Conservation (phyloP, 129 eudicot species). For the Arctium minus region DNA sequence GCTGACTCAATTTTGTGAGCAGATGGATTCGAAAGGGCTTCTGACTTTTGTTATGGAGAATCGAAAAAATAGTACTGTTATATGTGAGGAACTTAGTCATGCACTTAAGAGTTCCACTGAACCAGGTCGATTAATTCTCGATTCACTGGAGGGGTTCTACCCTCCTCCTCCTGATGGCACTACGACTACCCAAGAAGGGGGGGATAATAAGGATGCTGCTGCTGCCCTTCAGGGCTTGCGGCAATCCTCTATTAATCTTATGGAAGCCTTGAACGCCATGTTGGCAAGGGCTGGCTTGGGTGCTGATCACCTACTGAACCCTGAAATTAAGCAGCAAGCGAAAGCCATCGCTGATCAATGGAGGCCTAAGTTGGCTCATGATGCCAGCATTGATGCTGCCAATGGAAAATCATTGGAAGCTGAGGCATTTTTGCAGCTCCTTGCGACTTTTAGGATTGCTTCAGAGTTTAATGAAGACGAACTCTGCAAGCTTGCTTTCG, state of each 20-base stretch:
- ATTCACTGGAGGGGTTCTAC: slow-evolving; percentile 44
- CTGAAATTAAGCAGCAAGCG: slow-evolving; percentile 59
- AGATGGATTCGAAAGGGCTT: slow-evolving; percentile 63
- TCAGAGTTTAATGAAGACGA: slow-evolving; percentile 59
- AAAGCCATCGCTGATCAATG: slow-evolving; percentile 49
- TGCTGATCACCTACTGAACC: slow-evolving; percentile 34
- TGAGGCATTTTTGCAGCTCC: slow-evolving; percentile 54
- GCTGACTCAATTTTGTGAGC: slow-evolving; percentile 54
- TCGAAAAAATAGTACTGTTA: slow-evolving; percentile 15
- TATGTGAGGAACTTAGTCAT: slow-evolving; percentile 39
- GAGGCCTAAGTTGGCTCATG: slow-evolving; percentile 48
- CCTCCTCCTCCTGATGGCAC: slow-evolving; percentile 24
- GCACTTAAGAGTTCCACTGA: slow-evolving; percentile 45
- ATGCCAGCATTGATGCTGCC: slow-evolving; percentile 35
- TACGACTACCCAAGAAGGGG: slow-evolving; percentile 16
- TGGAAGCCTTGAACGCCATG: slow-evolving; percentile 56
- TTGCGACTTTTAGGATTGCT: slow-evolving; percentile 55
- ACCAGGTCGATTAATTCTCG: slow-evolving; percentile 51
- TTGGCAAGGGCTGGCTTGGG: slow-evolving; percentile 48
- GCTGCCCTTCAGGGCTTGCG: slow-evolving; percentile 44
- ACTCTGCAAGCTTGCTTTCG: slow-evolving; percentile 61
- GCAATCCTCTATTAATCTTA: slow-evolving; percentile 33
- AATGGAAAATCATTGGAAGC: slow-evolving; percentile 60
- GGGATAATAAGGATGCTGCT: slow-evolving; percentile 14
- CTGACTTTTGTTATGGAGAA: slow-evolving; percentile 40